Evolutionary conservation across 768 basidiomycete genomes (phyloP).

Genomic region (Psilocybe azurescens): DNA sequence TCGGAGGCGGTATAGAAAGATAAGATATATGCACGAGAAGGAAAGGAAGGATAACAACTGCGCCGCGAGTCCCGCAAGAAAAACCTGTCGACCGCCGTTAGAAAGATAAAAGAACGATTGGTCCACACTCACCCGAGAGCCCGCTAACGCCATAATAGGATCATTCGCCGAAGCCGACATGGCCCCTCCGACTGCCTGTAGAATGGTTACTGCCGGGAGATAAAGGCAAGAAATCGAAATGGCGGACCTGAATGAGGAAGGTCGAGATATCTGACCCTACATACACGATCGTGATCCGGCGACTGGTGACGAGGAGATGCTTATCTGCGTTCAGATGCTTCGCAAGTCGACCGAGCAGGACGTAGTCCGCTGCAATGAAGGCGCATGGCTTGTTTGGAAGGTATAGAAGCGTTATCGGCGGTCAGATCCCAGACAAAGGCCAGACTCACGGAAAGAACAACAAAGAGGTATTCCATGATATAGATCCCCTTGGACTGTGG

Average conservation of each 20-base stretch:
- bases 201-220: not conserved
- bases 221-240: not conserved
- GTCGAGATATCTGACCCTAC: conserved; percentile 67
- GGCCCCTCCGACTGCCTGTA: conserved; percentile 53
- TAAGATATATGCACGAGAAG: conserved; percentile 50
- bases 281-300: conserved; percentile 60
- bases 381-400: conserved; percentile 62
- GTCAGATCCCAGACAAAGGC: not conserved
- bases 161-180: conserved; percentile 48
- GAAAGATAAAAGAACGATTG: not conserved
- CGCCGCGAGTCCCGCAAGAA: conserved; percentile 59
- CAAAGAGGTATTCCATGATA: conserved; percentile 62
- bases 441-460: conserved; percentile 58
- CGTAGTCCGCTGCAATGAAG: conserved; percentile 73
- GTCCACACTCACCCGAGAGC: conserved; percentile 38
- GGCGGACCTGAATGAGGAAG: conserved; percentile 64
- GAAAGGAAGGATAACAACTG: conserved; percentile 58
- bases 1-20: conserved; percentile 56
- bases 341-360: conserved; percentile 67
- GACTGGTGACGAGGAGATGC: conserved; percentile 54
- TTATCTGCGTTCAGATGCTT: conserved; percentile 49
- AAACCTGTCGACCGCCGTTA: conserved; percentile 41
- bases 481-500: conserved; percentile 59
- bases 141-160: conserved; percentile 28
- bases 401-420: not conserved